Evolutionary conservation across 768 basidiomycete genomes (phyloP), one percentile per base, ranked within the genome.

Genomic region (Boletus reticulatus): DNA sequence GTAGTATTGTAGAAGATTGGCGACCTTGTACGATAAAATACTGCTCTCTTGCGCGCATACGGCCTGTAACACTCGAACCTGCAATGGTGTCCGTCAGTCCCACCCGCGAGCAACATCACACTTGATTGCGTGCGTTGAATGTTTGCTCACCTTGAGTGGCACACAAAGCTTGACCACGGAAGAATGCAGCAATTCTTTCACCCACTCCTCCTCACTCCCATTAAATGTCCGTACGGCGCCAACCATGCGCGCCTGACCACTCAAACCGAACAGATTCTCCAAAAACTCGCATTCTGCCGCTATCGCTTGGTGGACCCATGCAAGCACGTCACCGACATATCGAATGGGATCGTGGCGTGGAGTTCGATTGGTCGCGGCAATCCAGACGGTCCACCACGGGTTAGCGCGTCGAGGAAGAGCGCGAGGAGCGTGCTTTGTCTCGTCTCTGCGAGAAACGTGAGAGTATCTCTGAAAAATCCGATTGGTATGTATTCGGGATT

Each of bases 301-400:
- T 57, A 97, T 93, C 0, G 89, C 83, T 59, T 98, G 96, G 72
- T 99, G 96, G 1, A 98, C 87, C 96, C 96, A 98, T 0, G 95
- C 96, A 9, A 98, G 84, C 91, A 98, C 98, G 72, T 98, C 96
- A 14, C 97, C 97, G 14, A 96, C 85, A 67, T 99, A 99, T 31
- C 96, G 85, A 61, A 94, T 81, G 0, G 97, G 96, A 68, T 99
- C 97, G 63, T 99, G 97, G 97, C 97, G 66, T 99, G 95, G 4
- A 99, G 78, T 69, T 98, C 97, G 58, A 99, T 98, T 0, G 96
- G 93, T 6, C 95, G 83, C 12, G 95, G 92, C 8, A 89, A 76
- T 41, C 89, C 92, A 39, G 85, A 88, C 2, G 85, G 89, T 2
- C 90, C 91, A 9, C 95, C 94, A 12, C 91, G 82, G 0, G 94